Base-by-base conservation (phyloP, 768 basidiomycete genomes). In the Suillus tomentosus region DNA sequence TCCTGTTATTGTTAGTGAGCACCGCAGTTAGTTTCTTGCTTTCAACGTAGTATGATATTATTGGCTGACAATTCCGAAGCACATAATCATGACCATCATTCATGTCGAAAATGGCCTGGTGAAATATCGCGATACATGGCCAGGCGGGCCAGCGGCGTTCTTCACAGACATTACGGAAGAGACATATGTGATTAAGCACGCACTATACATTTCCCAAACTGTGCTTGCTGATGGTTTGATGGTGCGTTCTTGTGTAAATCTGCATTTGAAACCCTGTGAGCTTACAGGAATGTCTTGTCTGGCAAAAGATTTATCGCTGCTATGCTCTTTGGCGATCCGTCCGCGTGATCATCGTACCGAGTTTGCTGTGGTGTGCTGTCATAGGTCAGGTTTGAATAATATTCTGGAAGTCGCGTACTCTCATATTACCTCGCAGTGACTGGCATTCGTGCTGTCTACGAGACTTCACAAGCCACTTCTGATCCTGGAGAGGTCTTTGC, bases 1-100 rank as follows among this genome's bases (percentile, higher is more conserved):
- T 60, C 11, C 40, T 70, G 15, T 67, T 73, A 13, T 65, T 73
- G 22, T 37, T 69, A 31, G 56, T 68, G n/a, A 73, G 71, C 57
- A 73, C 70, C 1, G 65, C 67, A 17, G 71, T 72, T 53, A 31
- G 51, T 10, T 31, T 10, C 9, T 19, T 5, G 15, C 17, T 31
- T 53, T 2, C 31, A 10, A 17, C 27, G n/a, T 53, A 22, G 47
- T 2, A 17, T 31, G 5, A 7, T 31, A 27, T 53, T 15, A 10
- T 17, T 15, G 15, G 51, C 9, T 31, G 8, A 53, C 51, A 24
- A 27, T 19, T 31, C 15, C 14, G 2, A 53, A 53, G 51, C 27
- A 53, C 51, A 53, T 53, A 17, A 5, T 53, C 27, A 15, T 53
- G 2, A 3, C 15, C 17, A 31, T 53, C 17, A 3, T 53, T 31